Conservation (phyloP, 2,329 filamentous ascomycete genomes). For the Seiridium unicorne region DNA sequence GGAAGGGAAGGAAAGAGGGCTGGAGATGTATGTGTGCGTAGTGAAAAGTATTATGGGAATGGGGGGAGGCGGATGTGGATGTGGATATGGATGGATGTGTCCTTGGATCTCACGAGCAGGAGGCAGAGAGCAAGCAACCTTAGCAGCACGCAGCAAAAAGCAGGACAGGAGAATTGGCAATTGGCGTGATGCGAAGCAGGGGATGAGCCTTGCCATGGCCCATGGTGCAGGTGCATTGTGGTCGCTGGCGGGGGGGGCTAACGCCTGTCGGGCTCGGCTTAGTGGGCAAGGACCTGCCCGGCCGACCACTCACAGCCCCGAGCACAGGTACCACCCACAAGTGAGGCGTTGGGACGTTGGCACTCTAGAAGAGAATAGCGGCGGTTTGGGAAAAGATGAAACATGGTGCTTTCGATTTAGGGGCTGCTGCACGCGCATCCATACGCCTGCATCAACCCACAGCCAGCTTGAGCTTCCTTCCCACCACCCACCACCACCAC, state of each 20-base stretch:
- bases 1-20: slow-evolving; percentile 16
- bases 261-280: neutral
- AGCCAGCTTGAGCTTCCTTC: neutral
- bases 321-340: neutral
- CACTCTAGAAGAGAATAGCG: slow-evolving; percentile 3
- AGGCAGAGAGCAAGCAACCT: neutral
- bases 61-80: neutral
- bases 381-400: slow-evolving; percentile 8
- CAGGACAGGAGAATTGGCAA: neutral
- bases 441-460: neutral
- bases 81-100: slow-evolving; percentile 6
- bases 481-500: neutral
- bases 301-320: neutral
- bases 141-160: neutral
- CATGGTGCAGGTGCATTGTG: neutral
- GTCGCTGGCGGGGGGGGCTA: neutral
- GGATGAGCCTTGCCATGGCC: neutral
- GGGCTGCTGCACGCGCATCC: slow-evolving; percentile 3
- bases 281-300: neutral
- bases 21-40: neutral
- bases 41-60: slow-evolving; percentile 1
- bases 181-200: slow-evolving; percentile 1
- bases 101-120: slow-evolving; percentile 1
- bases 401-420: slow-evolving; percentile 6
- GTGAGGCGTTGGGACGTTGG: slow-evolving; percentile 2